A percentile compares a stretch with the other conserved stretches of the same genome.
Conservation (phyloP, 352 stramenopile genomes). For the Pythium aristosporum region DNA sequence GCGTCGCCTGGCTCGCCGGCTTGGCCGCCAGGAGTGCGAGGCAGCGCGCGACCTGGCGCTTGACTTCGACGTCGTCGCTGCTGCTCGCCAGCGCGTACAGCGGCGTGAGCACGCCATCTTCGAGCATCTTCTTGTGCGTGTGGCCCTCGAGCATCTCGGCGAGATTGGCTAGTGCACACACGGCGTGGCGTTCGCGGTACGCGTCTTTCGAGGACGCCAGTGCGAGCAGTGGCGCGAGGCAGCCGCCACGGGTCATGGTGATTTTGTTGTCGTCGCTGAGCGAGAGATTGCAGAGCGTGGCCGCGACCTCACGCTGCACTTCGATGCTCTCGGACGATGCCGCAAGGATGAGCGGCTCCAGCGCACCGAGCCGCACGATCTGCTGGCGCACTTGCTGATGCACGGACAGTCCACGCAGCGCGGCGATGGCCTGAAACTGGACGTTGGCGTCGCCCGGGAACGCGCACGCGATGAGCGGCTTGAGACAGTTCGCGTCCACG, state of each 20-base stretch:
- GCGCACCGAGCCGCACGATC: slow-evolving; percentile 88
- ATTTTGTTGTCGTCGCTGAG: slow-evolving; percentile 97
- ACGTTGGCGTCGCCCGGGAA: slow-evolving; percentile 94
- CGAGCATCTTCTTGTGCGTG: slow-evolving; percentile 95
- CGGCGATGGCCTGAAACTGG: slow-evolving; percentile 96
- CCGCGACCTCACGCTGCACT: slow-evolving; percentile 93
- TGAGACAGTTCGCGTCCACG: slow-evolving; percentile 85
- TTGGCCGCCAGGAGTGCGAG: slow-evolving; percentile 95
- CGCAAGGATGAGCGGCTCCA: slow-evolving; percentile 94
- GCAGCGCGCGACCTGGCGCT: slow-evolving; percentile 90
- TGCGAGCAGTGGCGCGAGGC: slow-evolving; percentile 88
- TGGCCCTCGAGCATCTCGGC: slow-evolving; percentile 95
- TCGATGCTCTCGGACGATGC: slow-evolving; percentile 90
- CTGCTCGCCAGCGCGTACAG: slow-evolving; percentile 83
- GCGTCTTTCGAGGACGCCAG: slow-evolving; percentile 86
- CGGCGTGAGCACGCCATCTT: slow-evolving; percentile 89
- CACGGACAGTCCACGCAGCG: slow-evolving; percentile 91
- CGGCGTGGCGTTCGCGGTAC: slow-evolving; percentile 91
- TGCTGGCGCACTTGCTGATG: slow-evolving; percentile 88
- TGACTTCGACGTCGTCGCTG: slow-evolving; percentile 81
- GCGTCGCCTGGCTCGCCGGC: slow-evolving; percentile 81
- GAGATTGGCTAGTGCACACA: slow-evolving; percentile 94
- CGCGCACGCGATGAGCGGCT: slow-evolving; percentile 93
- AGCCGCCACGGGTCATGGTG: slow-evolving; percentile 93
- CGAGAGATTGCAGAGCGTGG: slow-evolving; percentile 94